Evolutionary conservation across 139 green algal species (phyloP).

Genomic region (Micromonas commoda): DNA sequence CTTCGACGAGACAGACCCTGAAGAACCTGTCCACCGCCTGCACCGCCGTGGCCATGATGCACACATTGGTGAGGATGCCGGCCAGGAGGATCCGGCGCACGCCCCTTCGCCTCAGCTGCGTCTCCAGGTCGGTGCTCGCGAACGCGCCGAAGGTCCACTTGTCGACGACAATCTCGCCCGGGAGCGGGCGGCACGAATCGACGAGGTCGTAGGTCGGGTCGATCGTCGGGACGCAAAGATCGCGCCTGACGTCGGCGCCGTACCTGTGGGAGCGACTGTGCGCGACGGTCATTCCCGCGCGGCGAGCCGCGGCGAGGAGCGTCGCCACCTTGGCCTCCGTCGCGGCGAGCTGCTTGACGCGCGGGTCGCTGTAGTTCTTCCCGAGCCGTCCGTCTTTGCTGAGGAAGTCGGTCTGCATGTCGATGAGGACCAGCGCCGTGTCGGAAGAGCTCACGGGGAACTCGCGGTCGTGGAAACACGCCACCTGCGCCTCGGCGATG

Average conservation of each 20-base stretch:
- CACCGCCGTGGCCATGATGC: slow-evolving; percentile 14
- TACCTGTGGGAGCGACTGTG: neutral
- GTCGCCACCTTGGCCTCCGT: neutral
- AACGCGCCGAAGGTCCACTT: slow-evolving; percentile 18
- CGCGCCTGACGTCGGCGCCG: neutral
- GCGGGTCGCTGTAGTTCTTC: neutral
- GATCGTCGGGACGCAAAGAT: neutral
- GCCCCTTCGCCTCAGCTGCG: neutral
- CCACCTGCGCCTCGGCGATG: too few species aligned
- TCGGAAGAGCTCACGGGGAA: neutral
- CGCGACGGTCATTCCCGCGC: neutral
- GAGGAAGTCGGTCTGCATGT: slow-evolving; percentile 9
- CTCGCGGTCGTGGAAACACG: neutral
- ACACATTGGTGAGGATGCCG: slow-evolving; percentile 12
- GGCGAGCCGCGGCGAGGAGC: neutral
- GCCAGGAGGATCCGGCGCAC: neutral
- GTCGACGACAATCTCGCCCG: slow-evolving; percentile 12
- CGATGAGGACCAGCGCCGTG: slow-evolving; percentile 13
- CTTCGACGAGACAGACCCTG: slow-evolving; percentile 9
- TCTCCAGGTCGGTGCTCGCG: neutral
- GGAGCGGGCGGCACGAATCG: neutral
- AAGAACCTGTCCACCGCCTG: slow-evolving; percentile 13
- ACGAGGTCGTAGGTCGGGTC: neutral
- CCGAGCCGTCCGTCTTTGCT: neutral
- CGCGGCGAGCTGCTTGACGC: neutral